These are phyloP conservation scores for Fomitopsis pulvina DNA, from an alignment of 768 basidiomycete species.

Conservation along the genomic window DNA sequence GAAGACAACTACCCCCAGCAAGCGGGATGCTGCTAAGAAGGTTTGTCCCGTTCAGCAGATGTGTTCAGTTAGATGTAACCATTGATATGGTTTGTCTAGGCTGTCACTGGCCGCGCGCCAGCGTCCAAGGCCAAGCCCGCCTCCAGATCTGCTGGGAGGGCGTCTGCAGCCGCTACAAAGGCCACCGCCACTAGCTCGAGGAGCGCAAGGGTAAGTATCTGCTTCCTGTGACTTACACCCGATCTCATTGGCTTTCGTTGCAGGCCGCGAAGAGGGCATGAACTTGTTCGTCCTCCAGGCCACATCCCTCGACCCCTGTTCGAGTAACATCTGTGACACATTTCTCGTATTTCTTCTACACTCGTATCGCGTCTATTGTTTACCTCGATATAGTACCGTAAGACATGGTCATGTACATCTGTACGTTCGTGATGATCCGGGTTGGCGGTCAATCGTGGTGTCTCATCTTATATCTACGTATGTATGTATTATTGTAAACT, in stretches of 20 bases:
- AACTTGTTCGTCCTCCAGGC: background rate
- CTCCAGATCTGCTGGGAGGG: slow-evolving; percentile 1
- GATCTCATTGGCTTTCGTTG: background rate
- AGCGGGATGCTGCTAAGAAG: slow-evolving; percentile 60
- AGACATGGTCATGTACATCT: slow-evolving; percentile 4
- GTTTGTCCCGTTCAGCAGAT: slow-evolving; percentile 22
- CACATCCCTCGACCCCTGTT: background rate
- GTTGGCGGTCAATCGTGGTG: background rate
- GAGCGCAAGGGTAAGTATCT: slow-evolving; percentile 1
- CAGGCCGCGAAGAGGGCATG: slow-evolving; percentile 4
- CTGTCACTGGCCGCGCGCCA: slow-evolving; percentile 12
- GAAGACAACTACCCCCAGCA: slow-evolving; percentile 32
- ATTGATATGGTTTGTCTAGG: slow-evolving; percentile 1
- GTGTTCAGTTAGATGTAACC: background rate
- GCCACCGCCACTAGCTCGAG: background rate
- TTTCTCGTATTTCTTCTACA: background rate
- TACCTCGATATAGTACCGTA: background rate
- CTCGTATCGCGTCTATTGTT: background rate
- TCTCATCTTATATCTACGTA: slow-evolving; percentile 1
- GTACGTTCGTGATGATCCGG: background rate
- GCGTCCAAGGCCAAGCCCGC: slow-evolving; percentile 9
- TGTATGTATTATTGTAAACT: slow-evolving; percentile 1
- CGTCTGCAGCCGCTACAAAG: background rate
- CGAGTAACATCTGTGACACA: slow-evolving; percentile 2
- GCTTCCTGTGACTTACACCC: background rate